phyloP scores from a whole-genome alignment of 164 flowering plant genomes.

The Sextonia rubra region DNA sequence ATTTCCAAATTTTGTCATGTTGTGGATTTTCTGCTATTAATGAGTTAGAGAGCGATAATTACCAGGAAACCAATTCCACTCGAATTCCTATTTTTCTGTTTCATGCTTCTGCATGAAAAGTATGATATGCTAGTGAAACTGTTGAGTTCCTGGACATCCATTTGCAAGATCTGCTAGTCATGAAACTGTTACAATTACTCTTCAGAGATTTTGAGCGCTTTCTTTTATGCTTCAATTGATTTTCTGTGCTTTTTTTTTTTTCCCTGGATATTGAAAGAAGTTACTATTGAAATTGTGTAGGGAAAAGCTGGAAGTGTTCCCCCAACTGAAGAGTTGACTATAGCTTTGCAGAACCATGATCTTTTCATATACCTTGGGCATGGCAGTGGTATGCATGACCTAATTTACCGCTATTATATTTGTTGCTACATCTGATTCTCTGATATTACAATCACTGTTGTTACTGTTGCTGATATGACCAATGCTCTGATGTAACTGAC shows the following conservation, averaged over 20 bases:
- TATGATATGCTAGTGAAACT: neutral
- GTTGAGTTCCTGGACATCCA: neutral
- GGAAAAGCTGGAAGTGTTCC: constrained; percentile 84
- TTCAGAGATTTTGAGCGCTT: neutral
- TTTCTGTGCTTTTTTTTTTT: too few species aligned
- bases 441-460: neutral
- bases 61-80: neutral
- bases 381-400: constrained; percentile 77
- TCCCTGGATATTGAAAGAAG: neutral
- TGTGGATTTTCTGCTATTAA: neutral
- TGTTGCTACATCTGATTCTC: neutral
- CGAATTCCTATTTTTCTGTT: neutral
- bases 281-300: constrained; percentile 28
- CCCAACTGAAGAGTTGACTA: constrained; percentile 55
- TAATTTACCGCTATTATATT: neutral
- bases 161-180: neutral
- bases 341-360: constrained; percentile 70
- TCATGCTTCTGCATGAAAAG: neutral
- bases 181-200: neutral
- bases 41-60: neutral
- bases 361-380: constrained; percentile 92
- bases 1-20: neutral
- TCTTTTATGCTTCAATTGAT: neutral
- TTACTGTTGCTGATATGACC: neutral
- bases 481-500: neutral